These are phyloP conservation scores for Petrea volubilis DNA, from an alignment of 257 asterid species.

Conservation along the genomic window DNA sequence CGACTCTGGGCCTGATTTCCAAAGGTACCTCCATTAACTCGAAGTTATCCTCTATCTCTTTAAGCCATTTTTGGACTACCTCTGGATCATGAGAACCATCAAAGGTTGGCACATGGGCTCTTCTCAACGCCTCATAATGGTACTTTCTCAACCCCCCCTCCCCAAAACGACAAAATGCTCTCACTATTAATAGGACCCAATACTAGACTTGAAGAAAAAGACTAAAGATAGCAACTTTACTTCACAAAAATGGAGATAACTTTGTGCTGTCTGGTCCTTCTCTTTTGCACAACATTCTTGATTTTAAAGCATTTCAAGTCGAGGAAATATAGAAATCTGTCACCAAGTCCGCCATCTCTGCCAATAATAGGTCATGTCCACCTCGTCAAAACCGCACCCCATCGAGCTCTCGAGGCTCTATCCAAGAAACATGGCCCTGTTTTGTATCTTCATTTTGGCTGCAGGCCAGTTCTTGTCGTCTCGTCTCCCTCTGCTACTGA, in stretches of 20 bases:
- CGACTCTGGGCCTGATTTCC: too few species aligned
- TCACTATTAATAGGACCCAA: too few species aligned
- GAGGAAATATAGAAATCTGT: constrained; percentile 15
- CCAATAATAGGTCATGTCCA: constrained; percentile 56
- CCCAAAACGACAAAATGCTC: too few species aligned
- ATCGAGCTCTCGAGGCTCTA: constrained; percentile 32
- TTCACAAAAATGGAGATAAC: neutral
- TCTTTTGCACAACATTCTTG: constrained; percentile 5
- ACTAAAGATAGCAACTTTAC: neutral
- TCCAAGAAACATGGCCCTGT: constrained; percentile 38
- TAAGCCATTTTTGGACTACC: too few species aligned
- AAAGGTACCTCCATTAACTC: too few species aligned
- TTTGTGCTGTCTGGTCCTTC: neutral
- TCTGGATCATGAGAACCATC: too few species aligned
- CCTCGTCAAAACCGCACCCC: constrained; percentile 34
- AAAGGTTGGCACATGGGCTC: too few species aligned
- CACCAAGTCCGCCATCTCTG: constrained; percentile 44
- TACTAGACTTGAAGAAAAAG: neutral
- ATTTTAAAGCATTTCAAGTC: neutral
- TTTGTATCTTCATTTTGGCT: constrained; percentile 35
- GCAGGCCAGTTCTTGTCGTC: constrained; percentile 22
- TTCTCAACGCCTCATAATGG: too few species aligned
- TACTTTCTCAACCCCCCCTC: too few species aligned
- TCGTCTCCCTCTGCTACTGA: constrained; percentile 42
- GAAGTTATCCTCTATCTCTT: too few species aligned